phyloP scores from a whole-genome alignment of 345 rosid genomes.

The Lepidium didymum region DNA sequence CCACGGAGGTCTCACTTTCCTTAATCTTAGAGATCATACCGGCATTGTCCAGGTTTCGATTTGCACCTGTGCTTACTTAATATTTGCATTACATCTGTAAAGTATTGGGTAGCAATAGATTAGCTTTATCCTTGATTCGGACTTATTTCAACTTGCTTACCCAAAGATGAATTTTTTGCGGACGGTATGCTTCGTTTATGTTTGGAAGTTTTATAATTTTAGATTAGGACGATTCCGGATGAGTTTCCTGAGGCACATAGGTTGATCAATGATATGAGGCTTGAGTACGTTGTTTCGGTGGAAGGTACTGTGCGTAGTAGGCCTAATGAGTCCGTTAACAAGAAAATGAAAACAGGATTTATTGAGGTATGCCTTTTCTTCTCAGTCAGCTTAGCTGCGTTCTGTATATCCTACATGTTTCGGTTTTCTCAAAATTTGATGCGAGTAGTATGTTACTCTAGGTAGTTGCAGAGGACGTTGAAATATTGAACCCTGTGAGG shows the following conservation, averaged over 20 bases:
- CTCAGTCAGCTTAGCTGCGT: not conserved
- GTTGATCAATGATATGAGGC: conserved; percentile 56
- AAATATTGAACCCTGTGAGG: conserved; percentile 70
- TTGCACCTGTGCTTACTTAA: not conserved
- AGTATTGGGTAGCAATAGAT: not conserved
- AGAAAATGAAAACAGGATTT: conserved; percentile 76
- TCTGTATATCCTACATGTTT: not conserved
- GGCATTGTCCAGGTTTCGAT: conserved; percentile 78
- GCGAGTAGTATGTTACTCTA: conserved; percentile 23
- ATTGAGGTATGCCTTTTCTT: conserved; percentile 51
- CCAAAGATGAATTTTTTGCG: not conserved
- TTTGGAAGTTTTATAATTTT: not conserved
- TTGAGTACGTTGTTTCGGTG: conserved; percentile 75
- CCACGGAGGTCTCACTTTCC: conserved; percentile 87
- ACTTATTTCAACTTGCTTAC: not conserved
- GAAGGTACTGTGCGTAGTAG: conserved; percentile 72
- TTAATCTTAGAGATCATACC: conserved; percentile 92
- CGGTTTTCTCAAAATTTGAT: not conserved
- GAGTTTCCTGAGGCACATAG: conserved; percentile 83
- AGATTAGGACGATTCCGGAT: conserved; percentile 77
- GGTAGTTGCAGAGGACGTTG: conserved; percentile 86
- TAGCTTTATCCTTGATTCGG: not conserved
- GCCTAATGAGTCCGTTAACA: conserved; percentile 71
- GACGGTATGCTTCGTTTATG: not conserved
- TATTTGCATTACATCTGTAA: not conserved